Base-by-base conservation (phyloP, 345 rosid species). In the Ceriops zippeliana region DNA sequence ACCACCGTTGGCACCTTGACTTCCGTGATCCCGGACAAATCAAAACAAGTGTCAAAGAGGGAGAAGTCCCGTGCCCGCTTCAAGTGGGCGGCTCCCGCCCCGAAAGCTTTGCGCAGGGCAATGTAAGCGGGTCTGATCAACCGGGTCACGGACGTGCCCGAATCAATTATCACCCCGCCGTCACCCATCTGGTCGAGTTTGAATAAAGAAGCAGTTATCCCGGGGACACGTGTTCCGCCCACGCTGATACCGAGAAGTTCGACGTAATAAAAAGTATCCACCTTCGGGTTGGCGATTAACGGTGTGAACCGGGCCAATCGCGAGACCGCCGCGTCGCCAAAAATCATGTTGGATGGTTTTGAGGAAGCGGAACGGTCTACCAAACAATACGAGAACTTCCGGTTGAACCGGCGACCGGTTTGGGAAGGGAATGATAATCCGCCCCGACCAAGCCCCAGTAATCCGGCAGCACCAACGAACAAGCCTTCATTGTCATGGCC, bases 401-500 rank as follows among this genome's bases (percentile, higher is more conserved):
- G 79, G 78, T 76, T 91, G 82, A 90, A 90, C 74, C 85, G 89
- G 60, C 71, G 92, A 35, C 96, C 93, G 60, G 88, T 78, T 73
- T 95, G 99, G 4, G 89, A 46, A 0, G 98, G 98, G 61, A 95
- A 92, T 4, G 98, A 95, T 27, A 95, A 65, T 28, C 66, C 81
- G 8, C 99, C 99, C 24, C 93, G 86, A 2, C 99, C 98, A 7
- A 95, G 96, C 5, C 98, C 98, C 60, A 95, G 42, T 63, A 95
- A 75, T 20, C 99, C 99, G 11, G 96, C 97, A 0, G 99, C 99
- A 53, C 93, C 99, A 57, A 90, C 86, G 63, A 95, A 95, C 16
- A 95, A 79, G 28, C 99, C 99, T 78, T 95, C 88, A 27, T 95
- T 95, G 78, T 89, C 90, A 72, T 95, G 96, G 24, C 99, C 99